Conservation (phyloP, 345 rosid species). For the Nephelium lappaceum region DNA sequence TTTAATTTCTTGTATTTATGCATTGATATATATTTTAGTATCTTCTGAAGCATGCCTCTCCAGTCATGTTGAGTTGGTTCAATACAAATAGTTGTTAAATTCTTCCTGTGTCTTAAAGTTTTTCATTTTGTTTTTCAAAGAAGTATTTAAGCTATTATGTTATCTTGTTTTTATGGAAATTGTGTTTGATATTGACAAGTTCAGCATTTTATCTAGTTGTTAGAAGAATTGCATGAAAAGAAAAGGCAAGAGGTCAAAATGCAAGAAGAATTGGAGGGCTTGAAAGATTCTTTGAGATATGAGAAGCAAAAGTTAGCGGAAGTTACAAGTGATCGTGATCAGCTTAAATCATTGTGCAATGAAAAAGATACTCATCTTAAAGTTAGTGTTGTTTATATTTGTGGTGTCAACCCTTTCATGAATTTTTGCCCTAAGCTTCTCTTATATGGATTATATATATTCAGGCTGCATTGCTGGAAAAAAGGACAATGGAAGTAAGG, state of each 20-base stretch:
- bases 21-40: background rate
- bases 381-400: slow-evolving; percentile 45
- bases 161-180: slow-evolving; percentile 2
- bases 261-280: slow-evolving; percentile 69
- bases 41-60: background rate
- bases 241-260: slow-evolving; percentile 54
- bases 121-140: background rate
- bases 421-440: background rate
- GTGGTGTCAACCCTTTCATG: slow-evolving; percentile 6
- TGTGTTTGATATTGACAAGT: slow-evolving; percentile 6
- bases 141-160: background rate
- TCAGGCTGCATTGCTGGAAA: slow-evolving; percentile 66
- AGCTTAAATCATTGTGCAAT: slow-evolving; percentile 53
- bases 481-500: slow-evolving; percentile 58
- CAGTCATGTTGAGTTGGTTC: background rate
- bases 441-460: slow-evolving; percentile 21
- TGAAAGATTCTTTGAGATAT: slow-evolving; percentile 58
- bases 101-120: slow-evolving; percentile 5
- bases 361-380: slow-evolving; percentile 74
- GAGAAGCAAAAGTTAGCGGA: slow-evolving; percentile 66
- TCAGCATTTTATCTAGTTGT: slow-evolving; percentile 48
- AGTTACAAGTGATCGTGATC: slow-evolving; percentile 54
- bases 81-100: background rate
- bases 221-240: slow-evolving; percentile 73
- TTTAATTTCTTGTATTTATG: background rate